These are phyloP conservation scores for Scheffersomyces insectosa DNA, from an alignment of 1,139 yeast genomes.

Conservation along the genomic window DNA sequence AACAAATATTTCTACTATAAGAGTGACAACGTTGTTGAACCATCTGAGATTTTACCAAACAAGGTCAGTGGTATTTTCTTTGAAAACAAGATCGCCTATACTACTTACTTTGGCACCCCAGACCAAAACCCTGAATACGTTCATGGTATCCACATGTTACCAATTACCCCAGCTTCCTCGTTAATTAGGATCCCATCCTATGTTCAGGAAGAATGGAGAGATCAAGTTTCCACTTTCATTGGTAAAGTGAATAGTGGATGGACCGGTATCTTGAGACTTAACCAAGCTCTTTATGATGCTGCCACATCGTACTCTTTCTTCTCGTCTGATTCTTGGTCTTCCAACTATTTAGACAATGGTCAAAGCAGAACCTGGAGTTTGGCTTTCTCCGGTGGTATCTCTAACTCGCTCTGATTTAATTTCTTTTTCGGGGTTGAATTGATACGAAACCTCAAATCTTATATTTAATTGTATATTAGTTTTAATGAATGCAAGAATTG, in stretches of 20 bases:
- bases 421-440: background rate
- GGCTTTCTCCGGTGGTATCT: slow-evolving; percentile 47
- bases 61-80: slow-evolving; percentile 75
- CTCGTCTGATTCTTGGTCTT: slow-evolving; percentile 47
- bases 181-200: slow-evolving; percentile 67
- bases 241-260: slow-evolving; percentile 71
- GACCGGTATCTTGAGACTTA: slow-evolving; percentile 80
- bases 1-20: slow-evolving; percentile 60
- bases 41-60: slow-evolving; percentile 56
- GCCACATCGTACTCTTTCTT: slow-evolving; percentile 67
- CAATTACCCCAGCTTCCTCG: slow-evolving; percentile 84
- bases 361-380: slow-evolving; percentile 90
- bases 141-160: slow-evolving; percentile 95
- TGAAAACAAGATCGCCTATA: slow-evolving; percentile 89
- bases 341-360: slow-evolving; percentile 75
- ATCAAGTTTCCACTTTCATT: slow-evolving; percentile 50
- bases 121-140: slow-evolving; percentile 64
- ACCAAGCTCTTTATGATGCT: slow-evolving; percentile 78
- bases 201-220: slow-evolving; percentile 80
- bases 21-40: slow-evolving; percentile 60
- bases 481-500: too few species aligned
- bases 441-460: too few species aligned
- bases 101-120: slow-evolving; percentile 75
- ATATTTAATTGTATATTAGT: too few species aligned
- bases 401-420: slow-evolving; percentile 8